Evolutionary conservation across 305 asterid species (phyloP), one percentile per base, ranked within the genome.

Genomic region (Fraxinus platypoda): DNA sequence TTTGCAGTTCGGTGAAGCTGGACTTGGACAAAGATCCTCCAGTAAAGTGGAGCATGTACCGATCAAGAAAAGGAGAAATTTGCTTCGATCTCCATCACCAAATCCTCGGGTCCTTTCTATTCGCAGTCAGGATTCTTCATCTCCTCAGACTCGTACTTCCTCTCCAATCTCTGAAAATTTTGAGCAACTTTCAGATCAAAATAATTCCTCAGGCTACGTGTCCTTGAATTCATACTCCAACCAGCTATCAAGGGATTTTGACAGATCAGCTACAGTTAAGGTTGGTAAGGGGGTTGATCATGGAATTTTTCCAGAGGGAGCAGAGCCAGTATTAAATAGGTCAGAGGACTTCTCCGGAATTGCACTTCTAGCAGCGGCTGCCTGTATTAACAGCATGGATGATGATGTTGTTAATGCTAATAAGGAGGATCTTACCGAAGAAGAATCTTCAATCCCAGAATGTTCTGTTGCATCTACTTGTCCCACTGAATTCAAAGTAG

Each of bases 361-460:
- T 83, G 94, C 88, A 76, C 97, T 95, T 81, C 97, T 95, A 78
- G 99, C 97, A 37, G 91, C 94, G 33, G 96, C 94, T 79, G 97
- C 99, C 33, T 87, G 92, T 84, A 82, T 71, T 80, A 80, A 83
- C 80, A 88, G 82, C 88, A 83, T 89, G 88, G 92, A 83, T 81
- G 93, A 41, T 41, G 88, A 81, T 81, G 68, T 37, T 33, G 85
- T 64, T 74, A 82, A 82, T 74, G 88, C 75, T 74, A 84, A 83
- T 72, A 80, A 85, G 76, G 86, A 81, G 78, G 85, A 68, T 62
- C 57, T 37, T 77, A 86, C 75, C 26, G 81, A 52, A 41, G 87
- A 90, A 78, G 87, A 87, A 80, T 76, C 84, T 79, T 80, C 86
- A 33, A 78, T 77, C 33, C 86, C 83, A 17, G 85, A 81, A 83